Evolutionary conservation across 1,139 yeast species (phyloP), one percentile per base, ranked within the genome.

Genomic region (Lodderomyces margitis): DNA sequence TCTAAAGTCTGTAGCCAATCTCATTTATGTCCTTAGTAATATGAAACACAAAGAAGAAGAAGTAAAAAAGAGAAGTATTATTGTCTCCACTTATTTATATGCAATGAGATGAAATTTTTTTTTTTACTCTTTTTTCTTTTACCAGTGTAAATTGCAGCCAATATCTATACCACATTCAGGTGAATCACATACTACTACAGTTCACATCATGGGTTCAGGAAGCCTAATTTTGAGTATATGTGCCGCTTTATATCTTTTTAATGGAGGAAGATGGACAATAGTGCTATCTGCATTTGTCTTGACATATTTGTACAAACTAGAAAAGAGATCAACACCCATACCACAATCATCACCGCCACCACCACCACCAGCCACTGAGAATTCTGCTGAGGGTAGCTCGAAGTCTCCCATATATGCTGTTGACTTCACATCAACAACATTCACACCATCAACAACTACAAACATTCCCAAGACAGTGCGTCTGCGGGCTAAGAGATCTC

Each of bases 401-500:
- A 50, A 54, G 28, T 64, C 70, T 21, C 71, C 73, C 11, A 68
- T 73, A 32, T 65, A 65, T 50, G 76, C 68, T 2, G 64, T 73
- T 7, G 78, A 71, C 49, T 73, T 71, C 54, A 72, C 76, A 3
- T 64, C 72, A 5, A 59, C 72, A 2, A 48, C 62, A 10, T 62
- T 57, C 46, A 54, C 66, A 8, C 64, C 71, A 5, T 39, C 51
- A 3, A 45, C 53, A 5, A 54, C 62, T 16, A 54, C 63, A 4
- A 40, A 42, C n/a, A 52, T 59, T 15, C 62, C 66, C 5, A 43
- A 47, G 47, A 55, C 37, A 6, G 14, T 37, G 9, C 56, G 54
- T 36, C 45, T 60, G 27, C 50, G 62, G 28, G 60, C 62, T 8
- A 59, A 62, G 40, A 59, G 71, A 44, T 46, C 59, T 5, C 73